Conservation (phyloP, 1,284 basidiomycete genomes). For the Rugosomyces carneus region DNA sequence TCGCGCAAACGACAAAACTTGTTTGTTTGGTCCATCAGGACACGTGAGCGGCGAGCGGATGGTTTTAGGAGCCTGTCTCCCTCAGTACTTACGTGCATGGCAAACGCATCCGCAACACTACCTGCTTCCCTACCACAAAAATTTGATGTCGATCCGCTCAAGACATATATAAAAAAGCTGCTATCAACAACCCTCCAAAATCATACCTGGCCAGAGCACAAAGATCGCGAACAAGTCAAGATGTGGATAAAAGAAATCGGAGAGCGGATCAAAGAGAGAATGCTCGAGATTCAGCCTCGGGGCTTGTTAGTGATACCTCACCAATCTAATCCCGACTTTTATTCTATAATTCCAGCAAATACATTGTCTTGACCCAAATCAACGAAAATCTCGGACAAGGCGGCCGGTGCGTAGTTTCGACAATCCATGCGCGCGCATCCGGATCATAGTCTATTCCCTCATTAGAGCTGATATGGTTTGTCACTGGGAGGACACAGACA, state of each 20-base stretch:
- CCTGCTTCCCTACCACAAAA: constrained; percentile 48
- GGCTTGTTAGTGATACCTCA: constrained; percentile 57
- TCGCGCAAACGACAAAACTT: too few species aligned
- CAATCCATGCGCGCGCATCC: neutral
- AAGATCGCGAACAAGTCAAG: constrained; percentile 63
- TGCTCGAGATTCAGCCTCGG: constrained; percentile 72
- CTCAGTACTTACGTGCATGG: constrained; percentile 23
- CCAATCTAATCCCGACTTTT: constrained; percentile 4
- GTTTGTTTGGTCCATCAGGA: too few species aligned
- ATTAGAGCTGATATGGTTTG: constrained; percentile 58
- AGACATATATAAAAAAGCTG: constrained; percentile 74
- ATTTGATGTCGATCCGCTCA: constrained; percentile 68
- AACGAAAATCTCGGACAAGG: constrained; percentile 78
- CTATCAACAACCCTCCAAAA: constrained; percentile 59
- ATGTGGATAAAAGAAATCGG: constrained; percentile 77
- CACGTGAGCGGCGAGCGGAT: too few species aligned
- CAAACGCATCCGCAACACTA: constrained; percentile 38
- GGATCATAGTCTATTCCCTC: constrained; percentile 6
- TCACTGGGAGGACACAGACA: constrained; percentile 73
- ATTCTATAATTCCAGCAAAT: constrained; percentile 49
- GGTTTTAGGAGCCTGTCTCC: too few species aligned
- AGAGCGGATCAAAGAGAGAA: constrained; percentile 74
- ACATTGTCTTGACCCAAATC: constrained; percentile 75
- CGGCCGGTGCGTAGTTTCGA: constrained; percentile 51
- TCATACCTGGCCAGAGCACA: constrained; percentile 57